Evolutionary conservation across 345 rosid genomes (phyloP), one percentile per base, ranked within the genome.

Genomic region (Pseudoturritis turrita): DNA sequence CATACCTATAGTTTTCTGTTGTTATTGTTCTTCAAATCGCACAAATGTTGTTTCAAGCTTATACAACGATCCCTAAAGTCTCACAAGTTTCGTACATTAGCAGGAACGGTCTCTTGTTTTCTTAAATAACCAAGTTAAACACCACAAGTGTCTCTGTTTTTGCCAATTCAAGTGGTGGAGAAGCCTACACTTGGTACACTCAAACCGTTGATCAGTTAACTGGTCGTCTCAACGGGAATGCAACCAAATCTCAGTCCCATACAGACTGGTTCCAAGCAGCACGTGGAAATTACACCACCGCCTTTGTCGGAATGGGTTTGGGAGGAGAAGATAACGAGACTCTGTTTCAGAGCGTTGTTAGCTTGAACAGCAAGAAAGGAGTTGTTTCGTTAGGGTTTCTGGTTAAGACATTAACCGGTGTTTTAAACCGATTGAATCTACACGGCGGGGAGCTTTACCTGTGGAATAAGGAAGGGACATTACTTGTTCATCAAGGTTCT

Each of bases 141-240:
- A 39, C n/a, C 56, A 39, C n/a, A 76, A 70, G 17, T 14, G 21
- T 76, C 9, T 75, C 66, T 25, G 46, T 70, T 37, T 76, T 62
- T 26, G 51, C 71, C 17, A 76, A 70, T 31, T 68, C 69, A 33
- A 60, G 14, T 57, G 60, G 72, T 50, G 50, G 12, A 15, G 39
- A 28, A 58, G 62, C 62, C 28, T 62, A 75, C 59, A 62, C 52
- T 69, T 70, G 71, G 75, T 76, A 76, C 62, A 55, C 49, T 70
- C 80, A 76, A 76, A 29, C 52, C 15, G 39, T 76, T 23, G 79
- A 76, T 69, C 60, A 70, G 29, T 37, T 8, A 36, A 76, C 44
- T 54, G 71, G 75, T 54, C 46, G 13, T 36, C 61, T 70, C 37
- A 43, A 8, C 11, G 71, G 71, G 6, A 28, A 62, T 1, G 60